Conservation (phyloP, 1,284 basidiomycete genomes). For the Cryptococcus neoformans region DNA sequence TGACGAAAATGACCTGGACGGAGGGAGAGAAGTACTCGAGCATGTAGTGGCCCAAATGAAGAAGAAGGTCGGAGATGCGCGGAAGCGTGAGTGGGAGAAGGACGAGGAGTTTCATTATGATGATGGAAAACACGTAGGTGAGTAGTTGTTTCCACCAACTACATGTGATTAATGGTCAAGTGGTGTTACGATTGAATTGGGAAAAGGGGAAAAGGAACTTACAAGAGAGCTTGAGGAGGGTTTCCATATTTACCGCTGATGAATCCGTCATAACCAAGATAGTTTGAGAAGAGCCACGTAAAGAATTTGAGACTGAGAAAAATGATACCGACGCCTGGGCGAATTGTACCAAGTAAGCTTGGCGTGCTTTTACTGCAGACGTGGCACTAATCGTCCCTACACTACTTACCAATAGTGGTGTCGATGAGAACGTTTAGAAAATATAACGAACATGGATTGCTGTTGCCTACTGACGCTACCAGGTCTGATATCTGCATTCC, state of each 20-base stretch:
- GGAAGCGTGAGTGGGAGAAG: conserved; percentile 62
- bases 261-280: conserved; percentile 68
- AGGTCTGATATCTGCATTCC: conserved; percentile 43
- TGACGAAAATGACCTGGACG: conserved; percentile 79
- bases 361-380: not conserved
- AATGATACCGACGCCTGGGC: conserved; percentile 76
- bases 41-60: conserved; percentile 73
- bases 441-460: conserved; percentile 86
- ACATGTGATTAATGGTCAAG: not conserved
- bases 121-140: conserved; percentile 77
- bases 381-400: not conserved
- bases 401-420: conserved; percentile 75
- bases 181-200: not conserved
- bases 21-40: conserved; percentile 71
- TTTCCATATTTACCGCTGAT: conserved; percentile 82
- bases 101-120: conserved; percentile 85
- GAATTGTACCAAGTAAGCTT: not conserved
- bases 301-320: conserved; percentile 71
- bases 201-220: conserved; percentile 37
- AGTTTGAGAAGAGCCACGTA: conserved; percentile 66
- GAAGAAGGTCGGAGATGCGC: conserved; percentile 63
- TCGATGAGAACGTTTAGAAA: conserved; percentile 94
- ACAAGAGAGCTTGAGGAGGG: conserved; percentile 57
- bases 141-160: conserved; percentile 79
- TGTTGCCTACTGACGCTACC: conserved; percentile 61